Evolutionary conservation across 2,329 filamentous ascomycete genomes (phyloP).

Genomic region (Aureobasidium pullulans): DNA sequence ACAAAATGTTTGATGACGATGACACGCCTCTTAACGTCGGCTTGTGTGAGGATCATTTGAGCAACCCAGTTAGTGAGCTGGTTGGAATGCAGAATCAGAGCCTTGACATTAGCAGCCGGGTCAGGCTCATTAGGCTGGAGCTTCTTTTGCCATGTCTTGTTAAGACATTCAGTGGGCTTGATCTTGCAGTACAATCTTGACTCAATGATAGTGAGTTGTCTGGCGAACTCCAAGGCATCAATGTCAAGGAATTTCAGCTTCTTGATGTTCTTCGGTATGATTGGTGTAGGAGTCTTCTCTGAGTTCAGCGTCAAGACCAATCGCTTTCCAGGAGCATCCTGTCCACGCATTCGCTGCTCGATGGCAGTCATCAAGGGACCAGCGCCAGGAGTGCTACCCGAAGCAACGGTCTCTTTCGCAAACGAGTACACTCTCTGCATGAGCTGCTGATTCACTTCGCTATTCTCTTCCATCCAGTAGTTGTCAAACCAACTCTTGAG

Average conservation of each 20-base stretch:
- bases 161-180: constrained; percentile 88
- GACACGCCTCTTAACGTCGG: constrained; percentile 90
- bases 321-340: constrained; percentile 77
- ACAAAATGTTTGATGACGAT: constrained; percentile 99
- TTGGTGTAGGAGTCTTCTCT: constrained; percentile 73
- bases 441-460: constrained; percentile 72
- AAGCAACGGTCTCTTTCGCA: constrained; percentile 84
- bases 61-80: constrained; percentile 99
- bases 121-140: constrained; percentile 71
- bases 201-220: constrained; percentile 94
- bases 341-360: constrained; percentile 80
- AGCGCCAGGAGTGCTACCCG: constrained; percentile 85
- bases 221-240: constrained; percentile 91
- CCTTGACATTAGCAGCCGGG: constrained; percentile 88
- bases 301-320: constrained; percentile 75
- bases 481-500: constrained; percentile 97
- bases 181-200: constrained; percentile 93
- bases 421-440: constrained; percentile 87
- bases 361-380: constrained; percentile 76
- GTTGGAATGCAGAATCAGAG: constrained; percentile 93
- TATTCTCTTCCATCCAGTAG: constrained; percentile 96
- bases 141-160: constrained; percentile 99
- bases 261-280: constrained; percentile 98
- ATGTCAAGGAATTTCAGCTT: constrained; percentile 98
- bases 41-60: constrained; percentile 94